Evolutionary conservation across 2,329 filamentous ascomycete species (phyloP), one percentile per base, ranked within the genome.

Genomic region (Verticillium tricorpus): DNA sequence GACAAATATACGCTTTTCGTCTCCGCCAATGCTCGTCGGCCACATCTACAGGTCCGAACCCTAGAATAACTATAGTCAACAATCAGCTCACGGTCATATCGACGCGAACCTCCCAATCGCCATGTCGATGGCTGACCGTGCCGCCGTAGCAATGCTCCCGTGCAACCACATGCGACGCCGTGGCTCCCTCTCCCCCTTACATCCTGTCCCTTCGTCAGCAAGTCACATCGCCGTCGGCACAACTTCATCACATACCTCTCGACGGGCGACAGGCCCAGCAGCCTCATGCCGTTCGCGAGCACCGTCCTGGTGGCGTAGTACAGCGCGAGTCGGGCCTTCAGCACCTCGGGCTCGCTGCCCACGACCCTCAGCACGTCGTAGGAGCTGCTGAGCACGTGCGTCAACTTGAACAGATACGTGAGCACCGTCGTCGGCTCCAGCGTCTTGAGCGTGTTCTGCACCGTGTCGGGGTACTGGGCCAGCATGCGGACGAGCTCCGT

Each of bases 351-450:
- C 76, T 94, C 90, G 64, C 87, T 90, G 60, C 91, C 90, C n/a
- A 96, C 86, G 60, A 95, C 91, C 71, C 90, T 86, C 64, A 96
- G 80, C 63, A 91, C 88, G 70, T 93, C 91, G 76, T 96, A 96
- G 73, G 89, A 92, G 60, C 85, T 89, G 78, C 89, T 92, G 60
- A 96, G 76, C 31, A 86, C 81, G 75, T 96, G 92, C 3, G 90
- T 91, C 88, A 96, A 90, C 83, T 91, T 92, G 82, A 94, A 95
- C 55, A 95, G 81, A 73, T 94, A 92, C 3, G 77, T 78, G 58
- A 77, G 67, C 52, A 77, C 74, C 11, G 75, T 78, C 76, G 81
- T 83, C 22, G 91, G 91, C 76, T 96, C 93, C 25, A 93, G 83
- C 0, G 91, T 96, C 81, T 91, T 91, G 69, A 95, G 80, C 0